Evolutionary conservation across 768 basidiomycete genomes (phyloP), one percentile per base, ranked within the genome.

Genomic region (Tylopilus sp.): DNA sequence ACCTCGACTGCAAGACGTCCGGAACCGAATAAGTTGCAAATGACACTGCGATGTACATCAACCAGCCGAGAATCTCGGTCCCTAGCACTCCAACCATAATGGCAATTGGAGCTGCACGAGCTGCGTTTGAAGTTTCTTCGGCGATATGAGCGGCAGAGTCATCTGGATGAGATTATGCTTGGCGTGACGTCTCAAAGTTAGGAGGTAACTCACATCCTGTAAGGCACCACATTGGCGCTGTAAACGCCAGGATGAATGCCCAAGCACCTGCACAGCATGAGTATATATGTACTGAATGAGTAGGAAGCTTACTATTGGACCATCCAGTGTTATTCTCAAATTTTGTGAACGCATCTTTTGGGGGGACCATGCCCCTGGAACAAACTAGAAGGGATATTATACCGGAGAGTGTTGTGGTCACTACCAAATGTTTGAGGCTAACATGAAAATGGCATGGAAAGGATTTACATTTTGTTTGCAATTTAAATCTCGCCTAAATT

Each of bases 1-100:
- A 62, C 17, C 53, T 56, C 15, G 69, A 64, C 33, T 51, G 43
- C 33, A 76, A 55, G 18, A 72, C 60, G 30, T 62, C 65, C 12
- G 66, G 50, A 5, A 78, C 69, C 11, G 73, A 75, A 15, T 58
- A 26, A 4, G 72, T 75, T 6, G 77, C 75, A 53, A 75, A 76
- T 18, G 74, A 76, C 4, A 70, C 67, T 25, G 74, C 69, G 39
- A 78, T 76, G 55, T 65, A 69, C 50, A 73, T 57, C 17, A 76
- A 46, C 72, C 72, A 76, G 47, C 75, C 77, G 42, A 76, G 60
- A 40, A 72, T 53, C 31, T 71, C 68, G 3, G 75, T 74, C 3
- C 55, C 70, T 13, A 64, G 58, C 35, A 77, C 74, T 22, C 70
- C 73, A 40, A 75, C 65, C 55, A 76, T 62, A 56, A 76, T 78